Evolutionary conservation across 176 grass and related monocot species (phyloP).

Genomic region (Triticum turgidum): DNA sequence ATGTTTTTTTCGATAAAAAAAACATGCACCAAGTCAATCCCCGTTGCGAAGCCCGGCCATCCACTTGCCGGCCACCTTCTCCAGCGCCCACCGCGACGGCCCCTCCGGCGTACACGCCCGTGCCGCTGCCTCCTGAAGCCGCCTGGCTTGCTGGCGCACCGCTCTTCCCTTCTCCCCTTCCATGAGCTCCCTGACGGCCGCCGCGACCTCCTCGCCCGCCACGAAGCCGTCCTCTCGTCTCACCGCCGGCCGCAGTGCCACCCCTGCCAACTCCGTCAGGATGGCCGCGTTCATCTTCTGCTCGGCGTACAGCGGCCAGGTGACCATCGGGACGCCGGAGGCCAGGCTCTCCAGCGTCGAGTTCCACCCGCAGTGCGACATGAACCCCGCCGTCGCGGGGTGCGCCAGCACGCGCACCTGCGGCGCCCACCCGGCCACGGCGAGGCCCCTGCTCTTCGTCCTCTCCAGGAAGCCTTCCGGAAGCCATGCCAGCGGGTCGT

Average conservation of each 20-base stretch:
- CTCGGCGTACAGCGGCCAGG: slow-evolving; percentile 46
- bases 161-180: slow-evolving; percentile 39
- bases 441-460: slow-evolving; percentile 34
- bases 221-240: slow-evolving; percentile 29
- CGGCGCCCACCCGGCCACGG: slow-evolving; percentile 62
- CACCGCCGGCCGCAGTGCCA: neutral
- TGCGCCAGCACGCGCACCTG: slow-evolving; percentile 58
- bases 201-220: slow-evolving; percentile 33
- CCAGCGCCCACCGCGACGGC: slow-evolving; percentile 12
- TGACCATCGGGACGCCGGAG: slow-evolving; percentile 39
- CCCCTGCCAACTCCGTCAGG: neutral
- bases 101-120: slow-evolving; percentile 33
- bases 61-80: slow-evolving; percentile 35
- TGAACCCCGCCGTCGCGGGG: slow-evolving; percentile 47
- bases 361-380: slow-evolving; percentile 82
- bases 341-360: slow-evolving; percentile 48
- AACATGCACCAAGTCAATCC: neutral
- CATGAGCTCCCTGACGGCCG: slow-evolving; percentile 43
- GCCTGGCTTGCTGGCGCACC: neutral
- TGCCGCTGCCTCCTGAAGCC: slow-evolving; percentile 35
- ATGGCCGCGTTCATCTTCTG: slow-evolving; percentile 29
- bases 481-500: slow-evolving; percentile 41
- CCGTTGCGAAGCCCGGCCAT: neutral
- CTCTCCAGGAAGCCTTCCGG: slow-evolving; percentile 41
- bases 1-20: no score